Evolutionary conservation across 148 eudicot species (phyloP).

Genomic region (Rhododendron ferrugineum): DNA sequence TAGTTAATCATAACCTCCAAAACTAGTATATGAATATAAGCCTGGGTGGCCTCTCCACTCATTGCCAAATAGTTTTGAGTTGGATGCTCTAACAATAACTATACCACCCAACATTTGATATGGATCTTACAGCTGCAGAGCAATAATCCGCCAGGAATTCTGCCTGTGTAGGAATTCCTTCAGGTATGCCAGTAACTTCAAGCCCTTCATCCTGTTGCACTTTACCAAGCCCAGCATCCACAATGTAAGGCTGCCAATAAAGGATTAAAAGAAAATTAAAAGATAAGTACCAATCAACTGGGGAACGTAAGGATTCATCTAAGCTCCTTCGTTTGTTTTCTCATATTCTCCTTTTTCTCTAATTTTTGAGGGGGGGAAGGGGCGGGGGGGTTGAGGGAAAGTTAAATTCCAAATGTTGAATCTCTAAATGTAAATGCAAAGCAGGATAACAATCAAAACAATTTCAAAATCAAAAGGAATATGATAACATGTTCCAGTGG

Average conservation of each 20-base stretch:
- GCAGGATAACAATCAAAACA: not conserved
- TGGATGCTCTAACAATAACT: not conserved
- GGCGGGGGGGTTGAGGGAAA: not conserved
- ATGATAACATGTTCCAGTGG: not conserved
- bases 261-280: constrained; percentile 1
- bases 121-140: constrained; percentile 61
- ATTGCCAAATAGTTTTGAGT: too few species aligned
- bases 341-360: not conserved
- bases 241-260: constrained; percentile 60
- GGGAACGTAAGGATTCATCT: not conserved
- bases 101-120: not conserved
- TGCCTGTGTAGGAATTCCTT: constrained; percentile 76
- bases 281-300: constrained; percentile 3
- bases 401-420: not conserved
- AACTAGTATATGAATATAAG: too few species aligned
- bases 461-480: not conserved
- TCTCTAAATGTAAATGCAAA: not conserved
- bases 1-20: too few species aligned
- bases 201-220: constrained; percentile 51
- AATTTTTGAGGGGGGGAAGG: not conserved
- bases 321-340: not conserved
- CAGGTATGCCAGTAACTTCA: constrained; percentile 65
- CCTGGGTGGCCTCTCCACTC: too few species aligned
- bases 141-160: constrained; percentile 85
- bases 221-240: constrained; percentile 39